Percentiles rank a stretch among this genome's conserved stretches.
phyloP scores from a whole-genome alignment of 2,329 filamentous ascomycete species.

The Acrocalymma vagum region DNA sequence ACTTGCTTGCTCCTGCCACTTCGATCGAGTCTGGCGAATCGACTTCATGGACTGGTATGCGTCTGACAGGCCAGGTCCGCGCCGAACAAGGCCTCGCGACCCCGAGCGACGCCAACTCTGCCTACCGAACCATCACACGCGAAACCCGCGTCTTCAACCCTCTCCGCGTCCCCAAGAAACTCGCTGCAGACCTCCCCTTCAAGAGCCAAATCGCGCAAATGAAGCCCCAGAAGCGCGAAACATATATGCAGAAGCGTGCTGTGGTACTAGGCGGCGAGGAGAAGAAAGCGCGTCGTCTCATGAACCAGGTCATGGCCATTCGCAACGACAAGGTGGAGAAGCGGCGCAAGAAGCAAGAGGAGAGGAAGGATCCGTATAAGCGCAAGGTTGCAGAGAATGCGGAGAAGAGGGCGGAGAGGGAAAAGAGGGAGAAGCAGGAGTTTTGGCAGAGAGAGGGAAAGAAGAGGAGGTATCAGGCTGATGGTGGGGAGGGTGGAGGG shows the following conservation, averaged over 20 bases:
- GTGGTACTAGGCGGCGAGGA: conserved; percentile 88
- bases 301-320: conserved; percentile 92
- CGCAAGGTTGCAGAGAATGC: conserved; percentile 82
- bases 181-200: conserved; percentile 87
- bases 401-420: conserved; percentile 85
- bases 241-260: conserved; percentile 94
- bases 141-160: conserved; percentile 63
- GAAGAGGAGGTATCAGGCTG: conserved; percentile 68
- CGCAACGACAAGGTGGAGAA: conserved; percentile 91
- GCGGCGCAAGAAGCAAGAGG: conserved; percentile 85
- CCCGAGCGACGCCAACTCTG: conserved; percentile 82
- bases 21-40: conserved; percentile 39
- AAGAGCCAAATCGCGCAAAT: conserved; percentile 88
- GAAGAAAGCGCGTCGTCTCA: conserved; percentile 83
- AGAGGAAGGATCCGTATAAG: conserved; percentile 79
- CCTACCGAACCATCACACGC: conserved; percentile 74
- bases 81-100: conserved; percentile 77
- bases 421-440: conserved; percentile 91
- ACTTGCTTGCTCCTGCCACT: conserved; percentile 73
- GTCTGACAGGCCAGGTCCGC: conserved; percentile 90
- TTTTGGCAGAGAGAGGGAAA: conserved; percentile 93
- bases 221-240: conserved; percentile 79
- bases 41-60: conserved; percentile 84
- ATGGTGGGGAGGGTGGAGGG: conserved; percentile 49
- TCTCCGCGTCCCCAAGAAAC: conserved; percentile 77